A percentile compares a stretch with the other conserved stretches of the same genome.
Evolutionary conservation across 192 early-diverging fungal genomes (phyloP).

Genomic region (Pecoramyces ruminantium): DNA sequence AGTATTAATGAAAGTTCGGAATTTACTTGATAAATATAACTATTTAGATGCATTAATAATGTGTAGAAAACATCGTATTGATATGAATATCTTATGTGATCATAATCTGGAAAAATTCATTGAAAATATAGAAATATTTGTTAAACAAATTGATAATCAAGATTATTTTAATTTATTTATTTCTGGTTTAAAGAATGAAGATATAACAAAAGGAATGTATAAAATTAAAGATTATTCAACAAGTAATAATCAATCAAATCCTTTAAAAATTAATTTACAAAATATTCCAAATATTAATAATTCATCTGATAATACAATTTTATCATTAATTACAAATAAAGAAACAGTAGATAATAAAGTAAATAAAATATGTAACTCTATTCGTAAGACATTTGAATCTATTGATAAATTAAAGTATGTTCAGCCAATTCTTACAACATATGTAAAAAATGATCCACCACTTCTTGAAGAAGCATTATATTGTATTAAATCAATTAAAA

Average conservation of each 20-base stretch:
- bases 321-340: neutral
- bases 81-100: constrained; percentile 83
- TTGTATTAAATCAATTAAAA: constrained; percentile 43
- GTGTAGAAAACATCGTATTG: constrained; percentile 81
- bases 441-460: constrained; percentile 62
- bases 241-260: neutral
- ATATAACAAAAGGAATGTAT: constrained; percentile 73
- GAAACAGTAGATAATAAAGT: constrained; percentile 30
- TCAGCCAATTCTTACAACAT: constrained; percentile 67
- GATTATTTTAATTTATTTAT: constrained; percentile 87
- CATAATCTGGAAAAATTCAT: constrained; percentile 52
- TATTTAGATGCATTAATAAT: constrained; percentile 62
- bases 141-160: constrained; percentile 53
- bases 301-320: neutral
- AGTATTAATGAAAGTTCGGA: constrained; percentile 55
- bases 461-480: constrained; percentile 64
- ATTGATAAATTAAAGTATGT: constrained; percentile 27
- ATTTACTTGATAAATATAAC: constrained; percentile 34
- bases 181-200: constrained; percentile 60
- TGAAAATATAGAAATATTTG: constrained; percentile 48
- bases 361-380: constrained; percentile 49
- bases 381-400: constrained; percentile 45
- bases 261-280: neutral
- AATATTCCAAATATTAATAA: neutral
- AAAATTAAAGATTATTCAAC: constrained; percentile 8